Percentiles rank a stretch among this genome's conserved stretches.
Evolutionary conservation across 2,329 filamentous ascomycete species (phyloP).

Genomic region (Fusarium buharicum): DNA sequence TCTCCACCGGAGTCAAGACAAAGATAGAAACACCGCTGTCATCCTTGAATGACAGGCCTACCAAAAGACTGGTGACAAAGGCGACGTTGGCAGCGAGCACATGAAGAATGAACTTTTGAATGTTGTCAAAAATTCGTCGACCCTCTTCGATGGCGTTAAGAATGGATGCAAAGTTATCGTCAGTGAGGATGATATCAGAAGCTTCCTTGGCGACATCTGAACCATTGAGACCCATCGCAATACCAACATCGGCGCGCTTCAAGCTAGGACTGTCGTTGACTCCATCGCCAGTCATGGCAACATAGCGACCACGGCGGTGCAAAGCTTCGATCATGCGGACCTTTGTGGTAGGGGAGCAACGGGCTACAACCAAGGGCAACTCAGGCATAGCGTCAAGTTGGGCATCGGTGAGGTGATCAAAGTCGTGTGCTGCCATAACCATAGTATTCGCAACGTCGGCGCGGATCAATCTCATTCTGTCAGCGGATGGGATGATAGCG

Average conservation of each 20-base stretch:
- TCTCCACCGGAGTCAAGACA: conserved; percentile 75
- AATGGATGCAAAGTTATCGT: conserved; percentile 70
- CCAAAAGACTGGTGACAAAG: conserved; percentile 72
- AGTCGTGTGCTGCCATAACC: conserved; percentile 71
- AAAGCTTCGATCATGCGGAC: conserved; percentile 80
- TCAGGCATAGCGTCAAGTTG: conserved; percentile 71
- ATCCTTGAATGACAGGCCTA: conserved; percentile 77
- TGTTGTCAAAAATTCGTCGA: conserved; percentile 75
- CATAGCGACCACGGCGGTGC: conserved; percentile 69
- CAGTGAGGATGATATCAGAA: conserved; percentile 71
- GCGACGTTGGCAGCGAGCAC: conserved; percentile 74
- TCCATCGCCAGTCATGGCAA: conserved; percentile 76
- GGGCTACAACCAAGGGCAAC: conserved; percentile 73
- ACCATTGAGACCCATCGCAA: conserved; percentile 73
- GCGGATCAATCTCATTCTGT: conserved; percentile 52
- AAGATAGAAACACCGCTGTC: conserved; percentile 71
- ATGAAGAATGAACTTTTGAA: conserved; percentile 76
- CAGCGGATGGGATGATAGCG: conserved; percentile 64
- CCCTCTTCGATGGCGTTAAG: conserved; percentile 68
- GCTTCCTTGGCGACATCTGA: conserved; percentile 77
- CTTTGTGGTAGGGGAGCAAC: conserved; percentile 77
- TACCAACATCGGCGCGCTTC: conserved; percentile 74
- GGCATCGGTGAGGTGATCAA: conserved; percentile 70
- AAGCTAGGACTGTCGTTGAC: conserved; percentile 76
- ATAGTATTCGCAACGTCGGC: conserved; percentile 64